Evolutionary conservation across 1,139 yeast genomes (phyloP), one percentile per base, ranked within the genome.

Genomic region (Magnusiomyces sp.): DNA sequence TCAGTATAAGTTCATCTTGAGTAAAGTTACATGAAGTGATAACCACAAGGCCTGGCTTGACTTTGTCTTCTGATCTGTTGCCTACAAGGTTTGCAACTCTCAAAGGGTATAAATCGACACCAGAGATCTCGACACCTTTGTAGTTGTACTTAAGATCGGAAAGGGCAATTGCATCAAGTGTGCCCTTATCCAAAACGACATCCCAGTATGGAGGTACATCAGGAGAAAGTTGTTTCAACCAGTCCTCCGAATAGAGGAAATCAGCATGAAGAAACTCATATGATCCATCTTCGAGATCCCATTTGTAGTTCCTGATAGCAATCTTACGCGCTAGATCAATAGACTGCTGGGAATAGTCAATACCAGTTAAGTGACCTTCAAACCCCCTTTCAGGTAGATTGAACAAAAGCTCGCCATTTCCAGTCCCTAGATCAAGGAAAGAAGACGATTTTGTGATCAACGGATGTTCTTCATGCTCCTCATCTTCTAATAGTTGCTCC

Each of bases 1-100:
- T 72, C 39, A 68, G 5, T 19, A 71, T 70, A 53, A 92, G 72
- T 62, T 92, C 98, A 0, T 71, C 69, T 59, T 85, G 83, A 0
- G 97, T 92, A 65, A 92, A 92, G 64, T 92, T 92, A 67, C 99
- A 94, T n/a, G 95, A 86, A 0, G 98, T 94, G 43, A 92, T 81
- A 51, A 92, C 67, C 31, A 92, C 68, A 0, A 83, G 66, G 2
- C 92, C 83, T 11, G 63, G 56, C 49, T 74, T 72, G 71, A 88
- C 70, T 56, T 84, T 60, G 50, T 75, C 72, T 23, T 7, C 29
- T 23, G 29, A 23, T 7, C 7, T 23, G 29, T 23, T 7, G 29
- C 29, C 29, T n/a, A 87, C 80, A 45, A 79, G 80, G 0, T 60
- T 58, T 0, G 89, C 80, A 4, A 37, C 52, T 20, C 42, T 27